A percentile compares a stretch with the other conserved stretches of the same genome.
These are phyloP conservation scores for Pholiota molesta DNA, from an alignment of 768 basidiomycete species.

Conservation along the genomic window DNA sequence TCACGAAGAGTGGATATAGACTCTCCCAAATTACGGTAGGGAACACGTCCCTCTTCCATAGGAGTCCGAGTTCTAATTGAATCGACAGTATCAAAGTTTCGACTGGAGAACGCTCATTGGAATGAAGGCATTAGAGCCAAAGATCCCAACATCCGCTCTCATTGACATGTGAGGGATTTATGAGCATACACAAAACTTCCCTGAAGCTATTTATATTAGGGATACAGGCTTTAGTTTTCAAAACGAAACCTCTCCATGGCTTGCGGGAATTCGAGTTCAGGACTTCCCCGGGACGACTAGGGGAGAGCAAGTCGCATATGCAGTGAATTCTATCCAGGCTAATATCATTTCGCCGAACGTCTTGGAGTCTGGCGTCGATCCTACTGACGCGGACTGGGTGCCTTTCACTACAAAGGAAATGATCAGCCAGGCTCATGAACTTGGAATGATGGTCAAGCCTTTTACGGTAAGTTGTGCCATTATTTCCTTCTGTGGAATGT, in stretches of 20 bases:
- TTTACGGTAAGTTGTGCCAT: conserved; percentile 61
- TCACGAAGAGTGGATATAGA: conserved; percentile 62
- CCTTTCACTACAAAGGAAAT: conserved; percentile 69
- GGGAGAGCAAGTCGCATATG: conserved; percentile 64
- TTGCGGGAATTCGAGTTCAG: conserved; percentile 66
- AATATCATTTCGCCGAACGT: conserved; percentile 68
- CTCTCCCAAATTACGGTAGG: conserved; percentile 59
- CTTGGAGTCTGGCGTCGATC: conserved; percentile 43
- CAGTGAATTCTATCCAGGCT: conserved; percentile 65
- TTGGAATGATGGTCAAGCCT: conserved; percentile 67
- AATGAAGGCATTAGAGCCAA: conserved; percentile 74
- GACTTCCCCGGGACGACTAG: conserved; percentile 64
- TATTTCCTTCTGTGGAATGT: neutral
- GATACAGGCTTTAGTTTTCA: conserved; percentile 46
- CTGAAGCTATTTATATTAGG: neutral
- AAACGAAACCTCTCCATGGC: conserved; percentile 60
- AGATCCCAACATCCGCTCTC: conserved; percentile 63
- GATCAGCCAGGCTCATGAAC: conserved; percentile 65
- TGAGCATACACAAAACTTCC: neutral
- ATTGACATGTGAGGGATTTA: conserved; percentile 54
- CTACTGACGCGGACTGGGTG: conserved; percentile 44
- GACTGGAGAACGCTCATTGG: conserved; percentile 77
- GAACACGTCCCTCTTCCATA: neutral
- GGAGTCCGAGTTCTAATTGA: neutral
- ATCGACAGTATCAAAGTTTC: conserved; percentile 72